phyloP scores from a whole-genome alignment of 2,329 filamentous ascomycete species.

The Cadophora sp. region DNA sequence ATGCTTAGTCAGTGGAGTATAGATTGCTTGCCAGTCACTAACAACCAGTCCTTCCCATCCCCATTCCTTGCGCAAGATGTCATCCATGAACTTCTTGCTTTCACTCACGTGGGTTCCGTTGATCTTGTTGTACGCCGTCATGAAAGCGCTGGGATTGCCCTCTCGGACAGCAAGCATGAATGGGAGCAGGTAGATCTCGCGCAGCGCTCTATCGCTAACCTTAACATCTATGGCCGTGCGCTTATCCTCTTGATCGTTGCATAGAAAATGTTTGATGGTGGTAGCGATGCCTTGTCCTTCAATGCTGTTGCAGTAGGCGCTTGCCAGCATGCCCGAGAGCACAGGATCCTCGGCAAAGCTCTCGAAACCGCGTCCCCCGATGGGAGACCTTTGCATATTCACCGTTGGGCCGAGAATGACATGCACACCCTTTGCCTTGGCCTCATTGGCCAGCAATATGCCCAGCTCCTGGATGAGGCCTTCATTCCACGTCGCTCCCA shows the following conservation, averaged over 20 bases:
- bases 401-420: slow-evolving; percentile 72
- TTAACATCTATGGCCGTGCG: slow-evolving; percentile 46
- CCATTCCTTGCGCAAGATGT: slow-evolving; percentile 52
- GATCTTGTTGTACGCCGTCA: slow-evolving; percentile 55
- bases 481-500: slow-evolving; percentile 72
- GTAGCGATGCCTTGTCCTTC: slow-evolving; percentile 51
- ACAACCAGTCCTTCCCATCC: slow-evolving; percentile 53
- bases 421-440: slow-evolving; percentile 72
- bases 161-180: slow-evolving; percentile 54
- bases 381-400: slow-evolving; percentile 54
- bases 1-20: neutral
- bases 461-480: slow-evolving; percentile 67
- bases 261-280: slow-evolving; percentile 55
- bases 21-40: slow-evolving; percentile 55
- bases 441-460: slow-evolving; percentile 69
- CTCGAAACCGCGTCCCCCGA: slow-evolving; percentile 57
- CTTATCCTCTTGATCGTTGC: slow-evolving; percentile 51
- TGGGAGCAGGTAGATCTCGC: slow-evolving; percentile 52
- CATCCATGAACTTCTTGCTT: slow-evolving; percentile 47
- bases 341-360: slow-evolving; percentile 55
- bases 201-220: slow-evolving; percentile 48
- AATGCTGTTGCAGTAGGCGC: slow-evolving; percentile 51
- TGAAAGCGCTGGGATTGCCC: slow-evolving; percentile 51
- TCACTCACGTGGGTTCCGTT: slow-evolving; percentile 53
- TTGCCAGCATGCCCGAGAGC: slow-evolving; percentile 52